These are phyloP conservation scores for Nicotiana otophora DNA, from an alignment of 257 asterid species.

Conservation along the genomic window DNA sequence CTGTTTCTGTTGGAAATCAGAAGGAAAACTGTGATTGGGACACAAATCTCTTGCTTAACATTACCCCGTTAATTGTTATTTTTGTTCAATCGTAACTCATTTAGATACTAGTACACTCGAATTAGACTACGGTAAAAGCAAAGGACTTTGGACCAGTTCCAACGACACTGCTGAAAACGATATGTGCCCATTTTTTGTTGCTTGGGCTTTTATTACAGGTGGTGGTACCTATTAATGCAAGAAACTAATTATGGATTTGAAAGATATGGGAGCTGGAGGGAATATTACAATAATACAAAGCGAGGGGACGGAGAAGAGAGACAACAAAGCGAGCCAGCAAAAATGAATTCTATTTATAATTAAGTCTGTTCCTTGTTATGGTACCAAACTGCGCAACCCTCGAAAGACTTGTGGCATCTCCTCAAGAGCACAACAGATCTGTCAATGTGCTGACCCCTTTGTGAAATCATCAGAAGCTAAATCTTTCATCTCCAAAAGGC, in stretches of 20 bases:
- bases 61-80: no score
- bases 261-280: not conserved
- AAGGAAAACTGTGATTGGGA: no score
- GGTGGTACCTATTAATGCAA: not conserved
- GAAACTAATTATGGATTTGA: not conserved
- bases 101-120: no score
- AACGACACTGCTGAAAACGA: no score
- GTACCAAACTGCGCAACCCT: not conserved
- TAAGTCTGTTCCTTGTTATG: not conserved
- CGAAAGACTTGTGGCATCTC: not conserved
- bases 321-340: not conserved
- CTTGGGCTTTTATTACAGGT: not conserved
- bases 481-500: not conserved
- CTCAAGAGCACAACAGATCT: not conserved
- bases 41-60: no score
- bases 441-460: not conserved
- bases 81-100: no score
- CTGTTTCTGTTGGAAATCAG: no score
- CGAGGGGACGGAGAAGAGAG: not conserved
- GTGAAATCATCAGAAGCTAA: not conserved
- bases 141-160: not conserved
- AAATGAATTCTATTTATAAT: not conserved
- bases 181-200: not conserved
- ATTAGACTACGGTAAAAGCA: no score
- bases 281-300: not conserved